phyloP scores from a whole-genome alignment of 202 grass and related monocot species.

The Schoenoplectus tabernaemontani region DNA sequence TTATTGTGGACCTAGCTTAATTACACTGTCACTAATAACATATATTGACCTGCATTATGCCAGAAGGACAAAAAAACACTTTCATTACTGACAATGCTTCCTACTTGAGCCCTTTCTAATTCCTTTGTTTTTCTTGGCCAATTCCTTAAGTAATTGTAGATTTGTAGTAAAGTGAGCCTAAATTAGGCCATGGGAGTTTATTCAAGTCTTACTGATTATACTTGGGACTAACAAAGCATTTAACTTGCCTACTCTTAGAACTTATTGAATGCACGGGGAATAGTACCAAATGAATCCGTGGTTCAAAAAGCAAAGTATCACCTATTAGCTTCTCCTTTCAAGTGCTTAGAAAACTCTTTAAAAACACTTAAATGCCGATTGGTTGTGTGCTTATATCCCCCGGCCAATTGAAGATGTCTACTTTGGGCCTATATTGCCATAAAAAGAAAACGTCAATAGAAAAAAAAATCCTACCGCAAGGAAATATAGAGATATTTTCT shows the following conservation, averaged over 20 bases:
- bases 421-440: conserved; percentile 27
- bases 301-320: conserved; percentile 8
- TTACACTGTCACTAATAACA: background rate
- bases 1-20: background rate
- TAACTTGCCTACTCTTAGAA: background rate
- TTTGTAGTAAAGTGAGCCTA: background rate
- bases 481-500: background rate
- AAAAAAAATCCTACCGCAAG: conserved; percentile 20
- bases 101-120: background rate
- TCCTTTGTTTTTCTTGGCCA: background rate
- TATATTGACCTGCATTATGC: background rate
- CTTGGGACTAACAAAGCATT: background rate
- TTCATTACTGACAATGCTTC: background rate
- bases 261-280: background rate
- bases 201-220: background rate
- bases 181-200: background rate
- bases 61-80: background rate
- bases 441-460: conserved; percentile 20
- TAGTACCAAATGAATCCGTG: background rate
- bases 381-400: conserved; percentile 37
- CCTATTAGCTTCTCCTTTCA: conserved; percentile 93
- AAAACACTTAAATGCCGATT: conserved; percentile 79
- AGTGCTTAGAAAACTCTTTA: conserved; percentile 86
- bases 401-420: conserved; percentile 27
- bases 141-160: background rate